Conservation (phyloP, 257 asterid genomes). For the Jacaranda copaia region DNA sequence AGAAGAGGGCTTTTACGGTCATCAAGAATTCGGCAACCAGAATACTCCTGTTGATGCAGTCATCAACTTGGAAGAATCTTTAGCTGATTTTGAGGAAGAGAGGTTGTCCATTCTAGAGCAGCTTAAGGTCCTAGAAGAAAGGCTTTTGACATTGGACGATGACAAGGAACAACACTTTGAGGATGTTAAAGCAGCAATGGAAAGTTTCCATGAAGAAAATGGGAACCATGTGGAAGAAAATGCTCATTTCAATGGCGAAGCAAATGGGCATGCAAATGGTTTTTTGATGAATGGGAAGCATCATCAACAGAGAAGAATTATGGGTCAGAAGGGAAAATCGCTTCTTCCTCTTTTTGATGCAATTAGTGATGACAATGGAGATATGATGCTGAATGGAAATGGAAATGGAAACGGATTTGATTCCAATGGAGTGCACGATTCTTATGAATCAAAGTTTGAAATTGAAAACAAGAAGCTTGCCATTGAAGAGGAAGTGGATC, state of each 20-base stretch:
- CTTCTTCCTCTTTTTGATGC: slow-evolving; percentile 96
- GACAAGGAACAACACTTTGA: slow-evolving; percentile 54
- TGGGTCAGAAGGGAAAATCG: slow-evolving; percentile 63
- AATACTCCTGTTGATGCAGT: slow-evolving; percentile 71
- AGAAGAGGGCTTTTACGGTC: slow-evolving; percentile 53
- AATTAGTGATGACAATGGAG: slow-evolving; percentile 60
- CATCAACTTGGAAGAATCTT: slow-evolving; percentile 75
- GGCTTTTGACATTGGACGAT: slow-evolving; percentile 68
- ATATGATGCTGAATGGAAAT: slow-evolving; percentile 39
- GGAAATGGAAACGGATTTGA: slow-evolving; percentile 45
- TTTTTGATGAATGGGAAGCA: slow-evolving; percentile 52
- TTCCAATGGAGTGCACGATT: slow-evolving; percentile 51
- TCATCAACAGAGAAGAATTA: slow-evolving; percentile 42
- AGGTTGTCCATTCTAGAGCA: slow-evolving; percentile 84
- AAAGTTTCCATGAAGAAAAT: slow-evolving; percentile 43
- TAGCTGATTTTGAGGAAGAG: slow-evolving; percentile 91
- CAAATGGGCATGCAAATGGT: slow-evolving; percentile 64
- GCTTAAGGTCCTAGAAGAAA: slow-evolving; percentile 85
- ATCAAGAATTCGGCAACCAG: slow-evolving; percentile 49
- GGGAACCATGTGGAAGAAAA: slow-evolving; percentile 40
- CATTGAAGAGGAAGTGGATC: slow-evolving; percentile 86
- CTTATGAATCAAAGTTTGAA: slow-evolving; percentile 43
- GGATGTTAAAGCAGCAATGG: slow-evolving; percentile 50
- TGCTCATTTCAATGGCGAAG: slow-evolving; percentile 40
- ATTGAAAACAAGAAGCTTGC: slow-evolving; percentile 60